phyloP scores from a whole-genome alignment of 169 alveolate species.

The Amoebophrya sp. region DNA sequence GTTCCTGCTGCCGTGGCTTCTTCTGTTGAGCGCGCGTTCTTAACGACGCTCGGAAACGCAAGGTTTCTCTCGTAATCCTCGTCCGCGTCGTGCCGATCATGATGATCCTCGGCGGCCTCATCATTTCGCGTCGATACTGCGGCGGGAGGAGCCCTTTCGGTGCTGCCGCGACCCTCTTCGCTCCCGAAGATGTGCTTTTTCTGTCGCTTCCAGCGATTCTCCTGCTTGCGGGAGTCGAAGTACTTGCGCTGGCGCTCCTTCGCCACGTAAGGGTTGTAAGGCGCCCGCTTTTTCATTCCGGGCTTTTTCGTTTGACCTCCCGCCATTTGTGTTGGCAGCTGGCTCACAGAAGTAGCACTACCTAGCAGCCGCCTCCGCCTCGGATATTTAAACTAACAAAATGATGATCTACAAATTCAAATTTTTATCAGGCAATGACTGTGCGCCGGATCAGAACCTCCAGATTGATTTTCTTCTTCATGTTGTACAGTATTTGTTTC shows the following conservation, averaged over 20 bases:
- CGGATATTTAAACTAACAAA: too few relatives aligned
- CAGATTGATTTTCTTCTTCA: too few relatives aligned
- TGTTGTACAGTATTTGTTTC: too few relatives aligned
- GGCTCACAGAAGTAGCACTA: too few relatives aligned
- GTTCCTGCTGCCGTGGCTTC: too few relatives aligned
- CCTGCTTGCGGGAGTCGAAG: neutral
- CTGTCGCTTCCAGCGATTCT: neutral
- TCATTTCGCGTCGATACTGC: neutral
- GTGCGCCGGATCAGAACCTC: too few relatives aligned
- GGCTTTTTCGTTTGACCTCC: too few relatives aligned
- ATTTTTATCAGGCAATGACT: too few relatives aligned
- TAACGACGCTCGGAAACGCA: neutral
- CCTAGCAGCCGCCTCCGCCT: too few relatives aligned
- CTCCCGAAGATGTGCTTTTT: neutral
- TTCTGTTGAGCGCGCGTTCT: too few relatives aligned
- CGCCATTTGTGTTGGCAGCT: too few relatives aligned
- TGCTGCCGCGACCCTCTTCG: neutral
- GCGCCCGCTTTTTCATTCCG: neutral
- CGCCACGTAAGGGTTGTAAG: neutral
- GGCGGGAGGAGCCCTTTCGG: neutral
- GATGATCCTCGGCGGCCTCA: neutral
- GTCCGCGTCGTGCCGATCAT: neutral
- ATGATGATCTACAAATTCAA: too few relatives aligned
- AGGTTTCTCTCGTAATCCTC: neutral
- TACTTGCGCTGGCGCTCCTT: neutral